A percentile compares a stretch with the other conserved stretches of the same genome.
Evolutionary conservation across 176 grass and related monocot genomes (phyloP).

Genomic region (Oryza coarctata): DNA sequence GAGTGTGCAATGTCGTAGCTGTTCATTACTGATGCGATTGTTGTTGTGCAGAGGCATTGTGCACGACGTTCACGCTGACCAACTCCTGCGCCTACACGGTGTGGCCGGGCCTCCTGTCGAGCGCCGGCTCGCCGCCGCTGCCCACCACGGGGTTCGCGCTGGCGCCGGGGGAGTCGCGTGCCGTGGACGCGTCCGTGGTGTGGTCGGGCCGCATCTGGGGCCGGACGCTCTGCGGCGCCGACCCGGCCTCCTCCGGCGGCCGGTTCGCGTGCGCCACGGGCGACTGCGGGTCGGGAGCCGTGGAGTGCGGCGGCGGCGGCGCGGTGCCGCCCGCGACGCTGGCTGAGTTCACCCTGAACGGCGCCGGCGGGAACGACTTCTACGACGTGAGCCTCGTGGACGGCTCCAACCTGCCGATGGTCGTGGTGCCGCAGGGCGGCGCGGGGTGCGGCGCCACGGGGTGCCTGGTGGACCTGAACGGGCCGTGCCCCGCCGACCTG

Average conservation of each 20-base stretch:
- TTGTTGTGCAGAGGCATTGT: background rate
- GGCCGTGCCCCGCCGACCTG: conserved; percentile 64
- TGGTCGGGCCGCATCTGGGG: conserved; percentile 83
- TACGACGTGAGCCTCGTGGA: conserved; percentile 99
- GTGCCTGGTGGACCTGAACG: conserved; percentile 77
- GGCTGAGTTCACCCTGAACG: conserved; percentile 86
- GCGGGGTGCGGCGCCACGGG: conserved; percentile 51
- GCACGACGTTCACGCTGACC: conserved; percentile 54
- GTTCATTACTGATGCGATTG: background rate
- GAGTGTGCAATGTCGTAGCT: background rate
- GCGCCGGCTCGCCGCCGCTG: conserved; percentile 48
- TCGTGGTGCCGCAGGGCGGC: conserved; percentile 58
- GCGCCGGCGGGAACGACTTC: conserved; percentile 74
- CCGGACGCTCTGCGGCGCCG: conserved; percentile 72
- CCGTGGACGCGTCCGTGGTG: conserved; percentile 34
- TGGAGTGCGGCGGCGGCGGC: conserved; percentile 54
- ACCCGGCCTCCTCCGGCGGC: conserved; percentile 39
- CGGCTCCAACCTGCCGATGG: conserved; percentile 80
- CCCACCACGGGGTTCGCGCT: conserved; percentile 58
- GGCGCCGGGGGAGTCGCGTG: conserved; percentile 43
- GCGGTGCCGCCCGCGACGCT: conserved; percentile 70
- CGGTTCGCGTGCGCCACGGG: conserved; percentile 76
- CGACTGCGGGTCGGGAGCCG: conserved; percentile 64
- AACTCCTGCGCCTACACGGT: conserved; percentile 69
- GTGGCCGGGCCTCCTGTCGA: conserved; percentile 63